These are phyloP conservation scores for Gelatoporia subvermispora DNA, from an alignment of 768 basidiomycete genomes.

Conservation along the genomic window DNA sequence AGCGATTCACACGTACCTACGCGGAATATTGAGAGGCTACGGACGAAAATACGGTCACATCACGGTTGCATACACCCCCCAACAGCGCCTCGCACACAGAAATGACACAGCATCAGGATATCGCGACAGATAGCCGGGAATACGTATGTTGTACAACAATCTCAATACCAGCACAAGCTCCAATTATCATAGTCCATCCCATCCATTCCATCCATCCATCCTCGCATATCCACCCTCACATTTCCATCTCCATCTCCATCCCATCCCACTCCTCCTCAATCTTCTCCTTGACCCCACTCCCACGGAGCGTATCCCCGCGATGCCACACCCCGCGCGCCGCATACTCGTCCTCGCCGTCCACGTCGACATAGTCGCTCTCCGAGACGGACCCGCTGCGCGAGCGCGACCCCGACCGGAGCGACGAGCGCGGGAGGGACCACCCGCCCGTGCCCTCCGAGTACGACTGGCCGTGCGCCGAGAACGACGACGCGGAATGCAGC, in stretches of 20 bases:
- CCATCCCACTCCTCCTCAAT: slow-evolving; percentile 42
- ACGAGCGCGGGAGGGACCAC: slow-evolving; percentile 55
- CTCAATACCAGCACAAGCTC: not conserved
- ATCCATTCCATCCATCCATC: no score
- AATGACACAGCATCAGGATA: no score
- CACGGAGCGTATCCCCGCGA: slow-evolving; percentile 16
- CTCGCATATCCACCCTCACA: slow-evolving; percentile 30
- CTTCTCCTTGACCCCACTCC: slow-evolving; percentile 16
- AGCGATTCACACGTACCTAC: no score
- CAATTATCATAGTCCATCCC: not conserved
- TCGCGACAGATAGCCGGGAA: no score
- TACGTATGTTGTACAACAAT: no score
- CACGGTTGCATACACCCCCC: no score
- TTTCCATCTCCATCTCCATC: slow-evolving; percentile 68
- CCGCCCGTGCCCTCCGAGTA: slow-evolving; percentile 29
- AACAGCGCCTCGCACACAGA: no score
- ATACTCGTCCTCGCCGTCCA: slow-evolving; percentile 23
- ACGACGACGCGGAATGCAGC: slow-evolving; percentile 14
- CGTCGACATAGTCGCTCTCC: slow-evolving; percentile 30
- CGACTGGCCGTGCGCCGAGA: slow-evolving; percentile 13
- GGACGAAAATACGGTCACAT: no score
- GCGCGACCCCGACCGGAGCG: slow-evolving; percentile 35
- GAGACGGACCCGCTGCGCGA: slow-evolving; percentile 28
- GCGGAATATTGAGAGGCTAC: no score
- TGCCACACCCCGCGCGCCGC: slow-evolving; percentile 27